A percentile compares a stretch with the other conserved stretches of the same genome.
phyloP scores from a whole-genome alignment of 106 monocot genomes.

The Dioscorea alata region DNA sequence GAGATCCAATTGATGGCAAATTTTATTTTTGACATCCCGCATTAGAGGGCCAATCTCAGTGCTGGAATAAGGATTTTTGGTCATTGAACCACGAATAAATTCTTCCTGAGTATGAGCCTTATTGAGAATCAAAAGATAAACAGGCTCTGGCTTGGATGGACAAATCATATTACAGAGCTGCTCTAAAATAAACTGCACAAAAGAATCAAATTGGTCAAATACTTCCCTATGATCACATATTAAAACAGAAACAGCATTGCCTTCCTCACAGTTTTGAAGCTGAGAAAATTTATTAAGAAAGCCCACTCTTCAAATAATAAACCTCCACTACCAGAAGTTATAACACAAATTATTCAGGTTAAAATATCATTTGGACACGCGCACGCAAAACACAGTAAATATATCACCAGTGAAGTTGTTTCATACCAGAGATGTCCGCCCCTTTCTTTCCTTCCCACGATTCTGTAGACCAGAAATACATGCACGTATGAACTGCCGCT shows the following conservation, averaged over 20 bases:
- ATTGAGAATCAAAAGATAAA: slow-evolving; percentile 84
- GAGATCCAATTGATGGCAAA: slow-evolving; percentile 92
- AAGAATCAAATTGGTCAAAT: neutral
- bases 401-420: neutral
- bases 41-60: slow-evolving; percentile 88
- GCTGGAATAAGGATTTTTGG: slow-evolving; percentile 95
- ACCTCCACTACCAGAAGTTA: no score
- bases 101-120: slow-evolving; percentile 98
- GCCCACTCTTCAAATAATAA: no score
- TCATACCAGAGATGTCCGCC: slow-evolving; percentile 76
- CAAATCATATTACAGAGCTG: slow-evolving; percentile 97
- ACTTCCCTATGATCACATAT: no score
- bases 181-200: slow-evolving; percentile 92
- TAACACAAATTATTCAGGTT: no score
- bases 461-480: slow-evolving; percentile 90
- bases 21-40: slow-evolving; percentile 99
- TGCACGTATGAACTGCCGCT: slow-evolving; percentile 90
- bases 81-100: slow-evolving; percentile 98
- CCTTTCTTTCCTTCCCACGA: slow-evolving; percentile 68
- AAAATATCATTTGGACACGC: neutral
- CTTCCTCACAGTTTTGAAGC: no score
- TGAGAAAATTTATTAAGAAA: no score
- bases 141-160: slow-evolving; percentile 86
- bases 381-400: neutral
- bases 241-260: no score